These are phyloP conservation scores for Calonectria leucothoes DNA, from an alignment of 2,329 filamentous ascomycete genomes.

Conservation along the genomic window DNA sequence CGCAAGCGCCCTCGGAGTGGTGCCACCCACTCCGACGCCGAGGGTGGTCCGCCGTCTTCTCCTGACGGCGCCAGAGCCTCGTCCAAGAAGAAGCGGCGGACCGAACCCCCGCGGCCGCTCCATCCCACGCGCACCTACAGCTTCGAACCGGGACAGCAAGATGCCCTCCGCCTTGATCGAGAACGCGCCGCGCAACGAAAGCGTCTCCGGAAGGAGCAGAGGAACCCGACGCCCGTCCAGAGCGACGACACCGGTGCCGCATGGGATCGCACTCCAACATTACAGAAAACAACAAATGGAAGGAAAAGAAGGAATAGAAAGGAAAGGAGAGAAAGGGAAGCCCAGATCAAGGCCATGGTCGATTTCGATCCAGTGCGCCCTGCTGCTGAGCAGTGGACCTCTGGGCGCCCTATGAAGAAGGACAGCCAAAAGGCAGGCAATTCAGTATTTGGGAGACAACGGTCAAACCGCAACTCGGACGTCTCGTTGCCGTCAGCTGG, in stretches of 20 bases:
- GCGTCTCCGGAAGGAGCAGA: constrained; percentile 35
- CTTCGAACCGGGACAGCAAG: constrained; percentile 70
- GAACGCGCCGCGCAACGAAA: constrained; percentile 31
- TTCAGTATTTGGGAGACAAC: constrained; percentile 60
- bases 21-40: constrained; percentile 65
- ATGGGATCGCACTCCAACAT: constrained; percentile 57
- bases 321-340: constrained; percentile 83
- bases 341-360: constrained; percentile 89
- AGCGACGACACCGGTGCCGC: constrained; percentile 24
- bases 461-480: constrained; percentile 75
- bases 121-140: constrained; percentile 66
- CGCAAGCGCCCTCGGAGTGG: constrained; percentile 67
- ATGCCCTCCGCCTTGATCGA: constrained; percentile 59
- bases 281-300: constrained; percentile 72
- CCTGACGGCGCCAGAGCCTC: constrained; percentile 46
- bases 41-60: constrained; percentile 53
- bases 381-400: constrained; percentile 67
- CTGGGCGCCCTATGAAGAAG: constrained; percentile 69
- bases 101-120: constrained; percentile 60
- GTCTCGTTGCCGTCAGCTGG: constrained; percentile 79
- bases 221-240: constrained; percentile 23
- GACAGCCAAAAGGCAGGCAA: constrained; percentile 75
- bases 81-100: constrained; percentile 56
- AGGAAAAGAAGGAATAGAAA: constrained; percentile 80
- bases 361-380: constrained; percentile 74